Conservation (phyloP, 179 eudicot genomes). For the Gypsophila paniculata region DNA sequence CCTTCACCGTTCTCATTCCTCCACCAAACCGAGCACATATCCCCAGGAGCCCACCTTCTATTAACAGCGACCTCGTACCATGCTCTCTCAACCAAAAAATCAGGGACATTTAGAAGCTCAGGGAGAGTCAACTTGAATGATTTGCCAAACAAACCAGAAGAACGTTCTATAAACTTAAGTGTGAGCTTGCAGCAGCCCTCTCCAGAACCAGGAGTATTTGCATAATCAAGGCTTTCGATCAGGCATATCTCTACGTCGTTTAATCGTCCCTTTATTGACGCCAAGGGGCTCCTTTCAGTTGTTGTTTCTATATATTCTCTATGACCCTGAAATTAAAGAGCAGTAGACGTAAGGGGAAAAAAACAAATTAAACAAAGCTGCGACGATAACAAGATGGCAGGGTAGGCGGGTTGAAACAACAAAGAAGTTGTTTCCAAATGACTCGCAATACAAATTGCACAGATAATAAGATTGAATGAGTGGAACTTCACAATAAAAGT, state of each 20-base stretch:
- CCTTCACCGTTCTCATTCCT: conserved; percentile 59
- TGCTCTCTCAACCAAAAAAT: conserved; percentile 79
- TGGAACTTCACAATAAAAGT: too few species aligned
- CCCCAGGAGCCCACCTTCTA: conserved; percentile 61
- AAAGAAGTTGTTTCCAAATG: too few species aligned
- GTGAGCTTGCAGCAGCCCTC: conserved; percentile 86
- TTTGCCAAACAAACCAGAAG: conserved; percentile 50
- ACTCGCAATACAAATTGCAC: too few species aligned
- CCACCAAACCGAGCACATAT: conserved; percentile 93
- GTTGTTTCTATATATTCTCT: conserved; percentile 50
- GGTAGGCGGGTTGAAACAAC: too few species aligned
- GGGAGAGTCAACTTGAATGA: conserved; percentile 70
- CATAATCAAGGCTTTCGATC: conserved; percentile 55
- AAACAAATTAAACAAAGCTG: neutral
- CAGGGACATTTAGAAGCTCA: conserved; percentile 62
- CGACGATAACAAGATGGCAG: too few species aligned
- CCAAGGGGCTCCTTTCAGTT: conserved; percentile 58
- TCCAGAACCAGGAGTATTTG: conserved; percentile 69
- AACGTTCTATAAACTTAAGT: conserved; percentile 55
- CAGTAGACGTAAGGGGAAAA: conserved; percentile 5
- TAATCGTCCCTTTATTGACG: conserved; percentile 49
- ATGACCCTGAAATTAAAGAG: conserved; percentile 59
- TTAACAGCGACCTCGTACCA: conserved; percentile 61
- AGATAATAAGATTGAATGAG: too few species aligned
- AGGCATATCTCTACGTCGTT: conserved; percentile 70